Evolutionary conservation across 768 basidiomycete genomes (phyloP), one percentile per base, ranked within the genome.

Genomic region (Mycena alexandri): DNA sequence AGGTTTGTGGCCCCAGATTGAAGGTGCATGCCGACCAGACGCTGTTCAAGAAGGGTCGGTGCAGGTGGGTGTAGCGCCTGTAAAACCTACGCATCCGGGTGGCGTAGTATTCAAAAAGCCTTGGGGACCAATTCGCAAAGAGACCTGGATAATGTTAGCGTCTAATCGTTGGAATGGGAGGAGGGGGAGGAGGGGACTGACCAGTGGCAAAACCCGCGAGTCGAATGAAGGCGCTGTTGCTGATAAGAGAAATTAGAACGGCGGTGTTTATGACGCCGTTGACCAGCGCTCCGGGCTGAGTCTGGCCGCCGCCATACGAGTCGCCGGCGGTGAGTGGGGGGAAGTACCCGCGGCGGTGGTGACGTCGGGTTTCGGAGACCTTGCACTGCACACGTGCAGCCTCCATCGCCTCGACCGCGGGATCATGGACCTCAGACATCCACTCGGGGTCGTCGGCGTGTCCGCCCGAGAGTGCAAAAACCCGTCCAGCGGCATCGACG

Each of bases 161-260:
- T n/a, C n/a, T n/a, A n/a, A n/a, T n/a, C n/a, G n/a, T n/a, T n/a
- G n/a, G n/a, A n/a, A n/a, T n/a, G n/a, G n/a, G n/a, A n/a, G n/a
- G n/a, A n/a, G n/a, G n/a, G n/a, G n/a, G n/a, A n/a, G n/a, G n/a
- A n/a, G n/a, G n/a, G n/a, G n/a, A n/a, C n/a, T n/a, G n/a, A 51
- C 59, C 48, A 0, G 76, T 72, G 0, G 71, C 68, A 0, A 53
- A 36, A 19, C 75, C 73, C 0, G 73, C 63, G 1, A 54, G 22
- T 2, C 51, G n/a, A 3, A 46, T 63, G 33, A 54, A 63, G 0
- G 52, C 41, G 7, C 7, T 7, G 33, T 33, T 62, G 33, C 43
- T 53, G 19, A 63, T 14, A 9, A 63, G 43, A 19, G 12, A 14
- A 8, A 9, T 1, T n/a, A 63, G 42, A 19, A 63, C 42, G 7